Evolutionary conservation across 2,329 filamentous ascomycete species (phyloP), one percentile per base, ranked within the genome.

Genomic region (Talaromyces sp.): DNA sequence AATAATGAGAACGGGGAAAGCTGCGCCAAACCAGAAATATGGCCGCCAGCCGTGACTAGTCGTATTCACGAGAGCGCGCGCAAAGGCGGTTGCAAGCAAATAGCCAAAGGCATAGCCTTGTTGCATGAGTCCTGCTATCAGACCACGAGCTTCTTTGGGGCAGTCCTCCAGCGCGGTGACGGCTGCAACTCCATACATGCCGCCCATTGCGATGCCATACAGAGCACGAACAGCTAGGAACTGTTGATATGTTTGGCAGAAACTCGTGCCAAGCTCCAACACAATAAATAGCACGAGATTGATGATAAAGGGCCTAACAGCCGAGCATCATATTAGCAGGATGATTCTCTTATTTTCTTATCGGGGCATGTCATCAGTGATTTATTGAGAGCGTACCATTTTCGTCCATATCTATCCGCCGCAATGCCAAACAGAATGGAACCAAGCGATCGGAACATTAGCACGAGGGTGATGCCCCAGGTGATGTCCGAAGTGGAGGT

Each of bases 41-140:
- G 54, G 19, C 7, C 54, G 54, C 54, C 54, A 56, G 27, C 54
- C 54, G 19, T 56, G 54, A 56, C n/a, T 27, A 7, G 54, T 56
- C 19, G 54, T 55, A 27, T 56, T 56, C 27, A 60, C 53, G 17
- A 55, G 22, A 13, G 90, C 90, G 15, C 54, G 54, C n/a, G 54
- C 54, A 56, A 56, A 28, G n/a, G 19, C 33, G 4, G 54, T 56
- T 6, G 91, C 91, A 64, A 92, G 81, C 47, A 95, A 85, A 70
- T 93, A 93, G 33, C 91, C 91, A 65, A 92, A 83, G 0, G 88
- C 88, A 72, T 92, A 93, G 2, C 91, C 91, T 73, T 92, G 90
- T 69, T 95, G 91, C 19, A 93, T 77, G 57, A 95, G 89, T 59
- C 91, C 91, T 15, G 88, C 91, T 84, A 95, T 90, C 42, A 95